Conservation (phyloP, 345 rosid genomes). For the Acer negundo region DNA sequence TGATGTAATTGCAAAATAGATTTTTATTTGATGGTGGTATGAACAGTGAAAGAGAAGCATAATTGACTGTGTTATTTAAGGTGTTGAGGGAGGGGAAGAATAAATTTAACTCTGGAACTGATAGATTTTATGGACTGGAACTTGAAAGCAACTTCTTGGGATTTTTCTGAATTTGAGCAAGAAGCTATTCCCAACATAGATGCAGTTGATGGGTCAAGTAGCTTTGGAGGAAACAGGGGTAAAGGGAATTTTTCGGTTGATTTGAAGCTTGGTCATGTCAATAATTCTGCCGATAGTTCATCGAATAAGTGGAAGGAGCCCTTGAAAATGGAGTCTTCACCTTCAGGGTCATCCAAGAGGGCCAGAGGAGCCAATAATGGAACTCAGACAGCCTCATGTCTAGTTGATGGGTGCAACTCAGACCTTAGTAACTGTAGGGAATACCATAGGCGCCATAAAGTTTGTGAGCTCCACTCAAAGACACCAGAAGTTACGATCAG, state of each 20-base stretch:
- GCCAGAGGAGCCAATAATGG: constrained; percentile 49
- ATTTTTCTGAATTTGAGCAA: constrained; percentile 54
- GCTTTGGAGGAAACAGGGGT: constrained; percentile 32
- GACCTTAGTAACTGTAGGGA: constrained; percentile 75
- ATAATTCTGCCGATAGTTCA: constrained; percentile 41
- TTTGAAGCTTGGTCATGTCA: constrained; percentile 72
- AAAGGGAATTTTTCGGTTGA: constrained; percentile 65
- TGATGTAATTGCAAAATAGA: constrained; percentile 17
- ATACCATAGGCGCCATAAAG: constrained; percentile 88
- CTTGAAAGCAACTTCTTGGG: constrained; percentile 57
- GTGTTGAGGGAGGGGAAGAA: constrained; percentile 24
- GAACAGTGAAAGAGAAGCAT: constrained; percentile 25
- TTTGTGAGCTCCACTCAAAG: constrained; percentile 88
- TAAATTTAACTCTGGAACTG: constrained; percentile 24
- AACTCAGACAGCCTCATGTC: constrained; percentile 55
- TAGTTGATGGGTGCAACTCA: constrained; percentile 70
- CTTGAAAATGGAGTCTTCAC: constrained; percentile 35
- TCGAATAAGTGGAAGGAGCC: constrained; percentile 47
- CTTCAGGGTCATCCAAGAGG: constrained; percentile 57
- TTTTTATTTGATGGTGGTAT: constrained; percentile 9
- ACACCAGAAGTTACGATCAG: constrained; percentile 65
- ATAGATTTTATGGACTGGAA: constrained; percentile 72
- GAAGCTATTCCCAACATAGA: constrained; percentile 43
- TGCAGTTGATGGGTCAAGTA: constrained; percentile 42
- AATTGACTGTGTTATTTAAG: constrained; percentile 15